phyloP scores from a whole-genome alignment of 805 yeast genomes.

The Teunomyces funiuensis region DNA sequence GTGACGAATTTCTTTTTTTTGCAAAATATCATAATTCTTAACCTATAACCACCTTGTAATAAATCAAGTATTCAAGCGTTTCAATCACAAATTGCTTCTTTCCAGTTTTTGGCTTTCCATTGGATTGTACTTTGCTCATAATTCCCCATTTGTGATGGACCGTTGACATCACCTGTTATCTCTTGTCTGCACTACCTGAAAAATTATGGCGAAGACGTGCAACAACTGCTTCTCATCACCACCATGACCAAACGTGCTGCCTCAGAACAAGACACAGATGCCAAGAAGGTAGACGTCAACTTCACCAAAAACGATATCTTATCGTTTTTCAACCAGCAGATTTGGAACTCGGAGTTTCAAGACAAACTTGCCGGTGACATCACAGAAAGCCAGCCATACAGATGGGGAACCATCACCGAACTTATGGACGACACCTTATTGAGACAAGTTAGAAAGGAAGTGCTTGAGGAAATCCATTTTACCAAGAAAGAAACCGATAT shows the following conservation, averaged over 20 bases:
- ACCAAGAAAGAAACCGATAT: conserved; percentile 96
- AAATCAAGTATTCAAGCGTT: too few species aligned
- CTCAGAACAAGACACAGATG: neutral
- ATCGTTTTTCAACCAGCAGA: conserved; percentile 42
- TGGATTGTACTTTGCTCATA: neutral
- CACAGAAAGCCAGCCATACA: conserved; percentile 67
- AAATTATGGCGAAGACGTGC: neutral
- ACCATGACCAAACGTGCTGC: conserved; percentile 6
- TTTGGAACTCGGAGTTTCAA: conserved; percentile 47
- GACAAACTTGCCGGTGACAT: conserved; percentile 43
- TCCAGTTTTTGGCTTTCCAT: neutral
- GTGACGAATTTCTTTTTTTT: too few species aligned
- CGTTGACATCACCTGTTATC: neutral
- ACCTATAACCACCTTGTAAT: too few species aligned
- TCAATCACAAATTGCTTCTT: neutral
- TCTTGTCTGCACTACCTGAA: conserved; percentile 4
- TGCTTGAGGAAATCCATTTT: conserved; percentile 79
- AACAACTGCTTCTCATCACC: neutral
- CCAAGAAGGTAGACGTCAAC: conserved; percentile 5
- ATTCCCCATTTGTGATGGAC: neutral
- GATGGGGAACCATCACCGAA: conserved; percentile 82
- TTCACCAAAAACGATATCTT: conserved; percentile 3
- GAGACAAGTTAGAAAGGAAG: conserved; percentile 80
- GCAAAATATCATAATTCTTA: too few species aligned
- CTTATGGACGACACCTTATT: conserved; percentile 76